Evolutionary conservation across 305 asterid species (phyloP).

Genomic region (Fraxinus angustifolia): DNA sequence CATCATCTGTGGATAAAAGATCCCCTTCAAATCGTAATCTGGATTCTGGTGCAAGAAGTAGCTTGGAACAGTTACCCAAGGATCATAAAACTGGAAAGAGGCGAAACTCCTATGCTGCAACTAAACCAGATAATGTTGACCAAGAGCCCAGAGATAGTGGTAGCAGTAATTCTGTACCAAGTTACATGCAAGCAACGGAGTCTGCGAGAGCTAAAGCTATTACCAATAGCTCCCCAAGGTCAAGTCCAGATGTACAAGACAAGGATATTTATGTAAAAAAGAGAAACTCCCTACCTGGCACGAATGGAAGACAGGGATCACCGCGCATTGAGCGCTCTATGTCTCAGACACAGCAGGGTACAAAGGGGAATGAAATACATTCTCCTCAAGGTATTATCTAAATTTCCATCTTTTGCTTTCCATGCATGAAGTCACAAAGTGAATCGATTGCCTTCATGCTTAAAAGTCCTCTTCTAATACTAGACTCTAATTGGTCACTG

Average conservation of each 20-base stretch:
- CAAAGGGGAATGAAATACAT: constrained; percentile 59
- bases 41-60: constrained; percentile 50
- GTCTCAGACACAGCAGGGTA: constrained; percentile 68
- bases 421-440: background rate
- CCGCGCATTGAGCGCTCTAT: constrained; percentile 66
- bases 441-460: background rate
- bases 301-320: constrained; percentile 76
- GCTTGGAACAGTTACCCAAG: constrained; percentile 54
- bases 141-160: constrained; percentile 82
- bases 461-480: background rate
- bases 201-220: constrained; percentile 94
- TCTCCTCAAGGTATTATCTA: constrained; percentile 77
- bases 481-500: background rate
- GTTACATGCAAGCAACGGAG: constrained; percentile 98
- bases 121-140: constrained; percentile 57
- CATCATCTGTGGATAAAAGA: constrained; percentile 41
- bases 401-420: background rate
- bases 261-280: constrained; percentile 62
- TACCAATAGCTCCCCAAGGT: constrained; percentile 72
- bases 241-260: constrained; percentile 89
- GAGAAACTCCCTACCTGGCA: constrained; percentile 75
- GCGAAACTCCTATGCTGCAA: constrained; percentile 62
- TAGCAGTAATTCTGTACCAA: constrained; percentile 70
- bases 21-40: constrained; percentile 39
- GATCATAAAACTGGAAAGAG: constrained; percentile 65